Conservation (phyloP, 768 basidiomycete species). For the Trametes punicea region DNA sequence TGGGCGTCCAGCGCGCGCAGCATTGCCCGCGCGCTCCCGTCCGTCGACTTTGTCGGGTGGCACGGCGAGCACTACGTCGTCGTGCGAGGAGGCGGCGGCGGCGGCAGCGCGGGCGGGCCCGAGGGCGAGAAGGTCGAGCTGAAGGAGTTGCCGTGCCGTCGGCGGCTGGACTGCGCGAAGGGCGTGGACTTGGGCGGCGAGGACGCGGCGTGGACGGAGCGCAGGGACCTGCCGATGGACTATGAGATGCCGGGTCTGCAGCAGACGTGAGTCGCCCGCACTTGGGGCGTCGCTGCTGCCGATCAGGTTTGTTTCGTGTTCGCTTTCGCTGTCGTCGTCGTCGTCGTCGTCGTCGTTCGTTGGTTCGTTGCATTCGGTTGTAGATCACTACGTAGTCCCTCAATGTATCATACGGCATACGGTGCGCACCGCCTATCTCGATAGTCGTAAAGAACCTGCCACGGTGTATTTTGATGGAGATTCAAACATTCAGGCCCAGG, state of each 20-base stretch:
- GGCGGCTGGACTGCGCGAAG: constrained; percentile 59
- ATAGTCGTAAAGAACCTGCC: too few relatives aligned
- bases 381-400: too few relatives aligned
- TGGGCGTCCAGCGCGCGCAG: constrained; percentile 51
- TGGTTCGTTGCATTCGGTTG: too few relatives aligned
- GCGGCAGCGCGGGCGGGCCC: constrained; percentile 9
- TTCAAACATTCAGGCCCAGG: too few relatives aligned
- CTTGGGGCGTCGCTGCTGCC: not conserved
- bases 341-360: too few relatives aligned
- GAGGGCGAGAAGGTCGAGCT: constrained; percentile 37
- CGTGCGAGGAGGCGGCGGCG: constrained; percentile 40
- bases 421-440: too few relatives aligned
- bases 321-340: too few relatives aligned
- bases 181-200: constrained; percentile 62
- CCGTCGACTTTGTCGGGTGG: constrained; percentile 69
- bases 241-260: constrained; percentile 60
- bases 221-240: constrained; percentile 75
- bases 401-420: too few relatives aligned
- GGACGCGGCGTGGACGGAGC: constrained; percentile 63
- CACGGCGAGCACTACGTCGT: constrained; percentile 70
- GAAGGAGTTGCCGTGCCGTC: constrained; percentile 57
- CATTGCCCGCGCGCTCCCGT: constrained; percentile 48
- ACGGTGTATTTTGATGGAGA: too few relatives aligned
- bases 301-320: too few relatives aligned
- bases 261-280: constrained; percentile 13